A percentile compares a stretch with the other conserved stretches of the same genome.
Evolutionary conservation across 2,329 filamentous ascomycete species (phyloP).

Genomic region (Talaromyces sp.): DNA sequence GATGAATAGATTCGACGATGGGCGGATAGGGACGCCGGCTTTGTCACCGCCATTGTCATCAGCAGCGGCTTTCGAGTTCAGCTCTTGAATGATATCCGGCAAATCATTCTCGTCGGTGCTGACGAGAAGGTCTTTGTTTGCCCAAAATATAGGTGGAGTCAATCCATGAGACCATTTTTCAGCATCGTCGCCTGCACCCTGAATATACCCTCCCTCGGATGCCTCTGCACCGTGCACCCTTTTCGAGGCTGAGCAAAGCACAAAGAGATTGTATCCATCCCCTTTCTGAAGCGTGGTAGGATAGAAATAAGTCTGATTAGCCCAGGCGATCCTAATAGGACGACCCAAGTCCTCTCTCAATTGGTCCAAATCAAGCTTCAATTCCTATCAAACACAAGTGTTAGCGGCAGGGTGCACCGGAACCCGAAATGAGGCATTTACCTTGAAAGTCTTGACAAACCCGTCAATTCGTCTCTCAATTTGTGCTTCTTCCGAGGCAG

Average conservation of each 20-base stretch:
- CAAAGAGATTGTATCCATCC: constrained; percentile 63
- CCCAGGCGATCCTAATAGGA: constrained; percentile 74
- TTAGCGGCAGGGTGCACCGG: neutral
- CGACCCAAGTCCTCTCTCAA: constrained; percentile 60
- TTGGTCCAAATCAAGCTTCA: constrained; percentile 57
- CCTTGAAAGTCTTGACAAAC: constrained; percentile 51
- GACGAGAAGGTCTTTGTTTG: constrained; percentile 59
- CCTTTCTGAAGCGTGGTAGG: constrained; percentile 47
- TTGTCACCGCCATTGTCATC: constrained; percentile 18
- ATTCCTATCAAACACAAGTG: constrained; percentile 44
- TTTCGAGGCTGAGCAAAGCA: constrained; percentile 82
- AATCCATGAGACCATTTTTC: constrained; percentile 88
- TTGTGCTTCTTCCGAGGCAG: constrained; percentile 72
- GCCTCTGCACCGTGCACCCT: constrained; percentile 65
- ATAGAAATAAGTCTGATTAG: constrained; percentile 63
- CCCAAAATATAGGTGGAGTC: constrained; percentile 77
- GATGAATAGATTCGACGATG: constrained; percentile 37
- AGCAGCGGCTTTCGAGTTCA: constrained; percentile 34
- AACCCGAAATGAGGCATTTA: constrained; percentile 21
- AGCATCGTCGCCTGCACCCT: constrained; percentile 90
- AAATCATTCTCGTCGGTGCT: constrained; percentile 63
- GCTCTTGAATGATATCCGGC: constrained; percentile 46
- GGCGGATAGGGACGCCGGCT: constrained; percentile 31
- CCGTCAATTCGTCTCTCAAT: constrained; percentile 62
- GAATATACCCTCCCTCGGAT: constrained; percentile 74